phyloP scores from a whole-genome alignment of 2,329 filamentous ascomycete species.

The Diplocarpon mali region DNA sequence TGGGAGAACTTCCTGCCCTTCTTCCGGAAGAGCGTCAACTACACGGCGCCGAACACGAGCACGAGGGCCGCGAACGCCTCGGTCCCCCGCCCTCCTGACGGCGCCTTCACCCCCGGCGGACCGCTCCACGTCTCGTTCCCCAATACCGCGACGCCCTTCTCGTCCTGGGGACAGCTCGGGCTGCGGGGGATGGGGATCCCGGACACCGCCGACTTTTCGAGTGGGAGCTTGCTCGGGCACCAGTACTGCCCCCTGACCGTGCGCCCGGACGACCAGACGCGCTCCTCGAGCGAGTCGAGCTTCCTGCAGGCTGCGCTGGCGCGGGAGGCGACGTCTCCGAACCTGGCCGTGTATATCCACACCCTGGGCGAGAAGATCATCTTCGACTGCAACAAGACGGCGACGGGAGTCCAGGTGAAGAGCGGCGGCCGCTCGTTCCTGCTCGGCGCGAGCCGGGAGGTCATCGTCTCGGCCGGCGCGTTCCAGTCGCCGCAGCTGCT shows the following conservation, averaged over 20 bases:
- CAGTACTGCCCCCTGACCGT: slow-evolving; percentile 11
- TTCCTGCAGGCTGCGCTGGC: slow-evolving; percentile 2
- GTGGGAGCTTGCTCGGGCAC: slow-evolving; percentile 12
- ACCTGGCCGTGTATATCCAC: slow-evolving; percentile 8
- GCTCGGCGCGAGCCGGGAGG: slow-evolving; percentile 7
- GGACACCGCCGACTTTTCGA: slow-evolving; percentile 1
- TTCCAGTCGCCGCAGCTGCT: slow-evolving; percentile 37
- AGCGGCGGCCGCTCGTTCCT: slow-evolving; percentile 23
- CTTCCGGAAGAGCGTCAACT: slow-evolving; percentile 27
- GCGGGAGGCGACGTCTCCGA: slow-evolving; percentile 2
- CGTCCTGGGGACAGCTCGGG: slow-evolving; percentile 7
- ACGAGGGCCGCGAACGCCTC: slow-evolving; percentile 21
- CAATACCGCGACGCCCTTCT: slow-evolving; percentile 23
- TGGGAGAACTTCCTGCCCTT: slow-evolving; percentile 36
- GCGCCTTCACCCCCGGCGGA: slow-evolving; percentile 25
- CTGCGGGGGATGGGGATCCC: slow-evolving; percentile 1
- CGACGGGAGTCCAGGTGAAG: slow-evolving; percentile 27
- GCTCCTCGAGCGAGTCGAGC: slow-evolving; percentile 9
- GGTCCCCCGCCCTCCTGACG: slow-evolving; percentile 23
- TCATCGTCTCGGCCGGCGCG: slow-evolving; percentile 35
- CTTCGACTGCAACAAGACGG: slow-evolving; percentile 11
- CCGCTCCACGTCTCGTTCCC: slow-evolving; percentile 33
- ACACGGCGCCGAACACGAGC: slow-evolving; percentile 20
- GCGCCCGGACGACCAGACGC: slow-evolving; percentile 4
- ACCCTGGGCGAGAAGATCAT: slow-evolving; percentile 11